Evolutionary conservation across 352 stramenopile genomes (phyloP).

Genomic region (Globisporangium ultimum): DNA sequence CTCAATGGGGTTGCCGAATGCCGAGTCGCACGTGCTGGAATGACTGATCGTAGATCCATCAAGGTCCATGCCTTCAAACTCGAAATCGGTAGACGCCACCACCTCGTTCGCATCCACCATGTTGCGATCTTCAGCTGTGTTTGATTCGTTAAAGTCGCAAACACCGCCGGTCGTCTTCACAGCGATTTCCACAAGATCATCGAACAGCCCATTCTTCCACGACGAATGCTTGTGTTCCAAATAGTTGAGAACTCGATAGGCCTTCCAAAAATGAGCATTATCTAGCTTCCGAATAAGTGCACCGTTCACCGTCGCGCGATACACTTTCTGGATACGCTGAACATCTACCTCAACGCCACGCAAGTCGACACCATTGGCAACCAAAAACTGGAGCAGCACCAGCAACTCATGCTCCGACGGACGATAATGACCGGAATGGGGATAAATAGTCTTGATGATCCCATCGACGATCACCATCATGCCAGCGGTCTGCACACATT

Average conservation of each 20-base stretch:
- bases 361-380: slow-evolving; percentile 89
- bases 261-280: slow-evolving; percentile 86
- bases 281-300: slow-evolving; percentile 74
- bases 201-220: slow-evolving; percentile 74
- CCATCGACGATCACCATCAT: slow-evolving; percentile 95
- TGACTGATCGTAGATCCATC: not conserved
- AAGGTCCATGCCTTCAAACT: slow-evolving; percentile 13
- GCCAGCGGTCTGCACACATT: slow-evolving; percentile 94
- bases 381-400: slow-evolving; percentile 91
- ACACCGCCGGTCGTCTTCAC: slow-evolving; percentile 40
- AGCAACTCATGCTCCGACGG: slow-evolving; percentile 94
- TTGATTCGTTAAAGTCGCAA: slow-evolving; percentile 30
- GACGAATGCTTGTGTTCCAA: slow-evolving; percentile 71
- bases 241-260: slow-evolving; percentile 68
- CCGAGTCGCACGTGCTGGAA: slow-evolving; percentile 13
- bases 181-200: slow-evolving; percentile 73
- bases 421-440: slow-evolving; percentile 97
- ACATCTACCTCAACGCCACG: slow-evolving; percentile 92
- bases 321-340: slow-evolving; percentile 96
- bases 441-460: slow-evolving; percentile 92
- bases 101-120: slow-evolving; percentile 32
- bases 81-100: slow-evolving; percentile 20
- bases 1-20: slow-evolving; percentile 31
- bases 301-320: slow-evolving; percentile 75
- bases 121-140: slow-evolving; percentile 40